Base-by-base conservation (phyloP, 2,329 filamentous ascomycete species). In the Ceratocystis cubensis region DNA sequence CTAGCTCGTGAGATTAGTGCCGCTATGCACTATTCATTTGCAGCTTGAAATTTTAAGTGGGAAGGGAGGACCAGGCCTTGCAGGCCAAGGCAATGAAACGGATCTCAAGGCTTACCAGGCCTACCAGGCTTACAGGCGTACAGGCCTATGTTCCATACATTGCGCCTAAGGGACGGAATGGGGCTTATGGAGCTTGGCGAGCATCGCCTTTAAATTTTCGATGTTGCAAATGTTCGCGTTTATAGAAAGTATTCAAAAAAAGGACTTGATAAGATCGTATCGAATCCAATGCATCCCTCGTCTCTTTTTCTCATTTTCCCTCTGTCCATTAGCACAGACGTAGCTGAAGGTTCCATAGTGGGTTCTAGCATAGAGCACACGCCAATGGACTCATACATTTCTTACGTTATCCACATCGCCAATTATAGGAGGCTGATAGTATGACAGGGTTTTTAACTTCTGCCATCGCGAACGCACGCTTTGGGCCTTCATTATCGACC, bases 401-500 rank as follows among this genome's bases (percentile, higher is more conserved):
- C 17, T n/a, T 7, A 57, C 25, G 15, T 28, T 57, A 57, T 57
- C 53, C 53, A 57, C 53, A 57, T 6, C 25, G 6, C 53, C 53
- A 57, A 57, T 57, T 57, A 57, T 57, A 57, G 53, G 53, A 33
- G 53, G 53, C 53, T 57, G 28, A 28, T 57, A 57, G 53, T 57
- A 28, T 28, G 10, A n/a, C 53, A 57, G 53, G 53, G 33, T 22
- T 30, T 33, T 57, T 57, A 33, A 33, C 28, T 57, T 57, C 53
- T 57, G 25, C 33, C 25, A 57, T 30, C 10, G 53, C 13, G 15
- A 57, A 57, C 25, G 1, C 8, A 28, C 15, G 53, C 3, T 33
- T 15, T 57, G 25, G 15, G 28, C 22, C n/a, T 22, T 10, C 2
- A 50, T 37, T 8, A 3, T 37, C 33, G 33, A n/a, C 17, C 5